Evolutionary conservation across 1,284 basidiomycete species (phyloP), one percentile per base, ranked within the genome.

Genomic region (Malassezia restricta): DNA sequence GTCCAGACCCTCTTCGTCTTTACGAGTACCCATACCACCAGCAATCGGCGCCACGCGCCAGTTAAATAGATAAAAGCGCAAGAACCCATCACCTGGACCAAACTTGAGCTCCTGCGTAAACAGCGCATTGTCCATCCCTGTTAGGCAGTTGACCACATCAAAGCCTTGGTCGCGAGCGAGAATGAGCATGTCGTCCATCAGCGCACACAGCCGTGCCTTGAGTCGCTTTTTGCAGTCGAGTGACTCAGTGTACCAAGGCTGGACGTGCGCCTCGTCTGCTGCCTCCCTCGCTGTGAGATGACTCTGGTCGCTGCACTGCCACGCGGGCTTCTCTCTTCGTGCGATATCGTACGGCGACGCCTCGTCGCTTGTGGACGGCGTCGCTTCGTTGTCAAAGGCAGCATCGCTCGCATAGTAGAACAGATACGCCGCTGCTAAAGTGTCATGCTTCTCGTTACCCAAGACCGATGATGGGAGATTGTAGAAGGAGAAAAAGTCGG

Each of bases 401-500:
- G 58, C 62, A 27, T 72, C 68, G 8, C 65, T 65, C 6, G 70
- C 87, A 64, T 92, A 92, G 76, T 92, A 94, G 74, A 83, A 94
- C n/a, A 94, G 78, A 74, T 94, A 94, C 6, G 87, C 89, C 0
- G 86, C 90, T 61, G 92, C 82, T 38, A 94, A 79, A 17, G 81
- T 71, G 30, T 79, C 55, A 47, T 73, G 65, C 77, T 71, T 85
- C 80, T 62, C 54, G 49, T 64, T 55, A 37, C 48, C 78, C 62
- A 92, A 85, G 52, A 92, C 82, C 3, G 86, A 86, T 5, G 91
- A 96, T 0, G 94, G 92, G 17, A 99, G 81, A 7, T 86, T 87
- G 76, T 95, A 98, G 78, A 96, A 95, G 6, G 92, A 92, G 74
- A 96, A 84, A 68, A 92, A 84, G 75, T 98, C 94, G 3, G 91